Evolutionary conservation across 441 rosid species (phyloP), one percentile per base, ranked within the genome.

Genomic region (Erodium texanum): DNA sequence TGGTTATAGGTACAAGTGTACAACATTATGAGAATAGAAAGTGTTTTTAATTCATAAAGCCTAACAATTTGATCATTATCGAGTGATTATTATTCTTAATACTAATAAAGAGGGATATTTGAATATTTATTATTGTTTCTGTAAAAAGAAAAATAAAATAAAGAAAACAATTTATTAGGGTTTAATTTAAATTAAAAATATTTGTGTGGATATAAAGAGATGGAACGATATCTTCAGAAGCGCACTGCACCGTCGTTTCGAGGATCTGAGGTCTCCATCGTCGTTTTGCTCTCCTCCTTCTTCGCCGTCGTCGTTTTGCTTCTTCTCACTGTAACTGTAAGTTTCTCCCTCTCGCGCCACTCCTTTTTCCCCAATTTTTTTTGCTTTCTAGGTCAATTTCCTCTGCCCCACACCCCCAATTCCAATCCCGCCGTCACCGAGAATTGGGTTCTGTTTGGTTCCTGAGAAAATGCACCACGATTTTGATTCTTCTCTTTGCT

Each of bases 321-420:
- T 19, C 61, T 54, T 52, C 59, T 52, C 23, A 16, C 61, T 54
- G 19, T 54, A 16, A 54, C 61, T 54, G 61, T 54, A 54, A 54
- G 23, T 54, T 18, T n/a, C 64, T 61, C 34, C 15, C 2, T 61
- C 32, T 58, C 29, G 65, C 72, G 65, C 66, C 72, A 36, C 72
- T 54, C 43, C 23, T 70, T 65, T 36, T 65, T 62, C 41, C 58
- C 29, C 18, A 24, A 50, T 7, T 20, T 14, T 7, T 20, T 14
- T 27, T 27, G 29, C 29, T 27, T 27, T 27, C 29, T 27, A 27
- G 29, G 29, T 27, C 29, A 27, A 1, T 27, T 27, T 52, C 3
- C 66, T 69, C 66, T 23, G 3, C 27, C 14, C 27, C 63, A 38
- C n/a, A 61, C 18, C 14, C 34, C 36, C 61, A 19, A 12, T 43